phyloP scores from a whole-genome alignment of 495 filamentous ascomycete species.

The Cudoniella acicularis region DNA sequence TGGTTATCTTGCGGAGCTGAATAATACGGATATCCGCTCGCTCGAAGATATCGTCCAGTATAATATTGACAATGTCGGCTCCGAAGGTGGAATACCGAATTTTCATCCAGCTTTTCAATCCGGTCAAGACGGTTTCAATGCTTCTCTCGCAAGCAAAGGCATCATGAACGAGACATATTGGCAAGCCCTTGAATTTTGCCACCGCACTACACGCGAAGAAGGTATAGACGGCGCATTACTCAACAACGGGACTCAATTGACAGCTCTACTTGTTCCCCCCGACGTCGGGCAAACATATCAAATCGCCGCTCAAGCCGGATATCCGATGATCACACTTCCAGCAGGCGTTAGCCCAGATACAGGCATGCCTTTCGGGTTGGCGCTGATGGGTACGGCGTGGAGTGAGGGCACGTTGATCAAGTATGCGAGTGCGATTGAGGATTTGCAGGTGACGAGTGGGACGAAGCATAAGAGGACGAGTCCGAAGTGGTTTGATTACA shows the following conservation, averaged over 20 bases:
- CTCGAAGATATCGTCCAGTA: slow-evolving; percentile 67
- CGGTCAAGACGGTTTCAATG: slow-evolving; percentile 67
- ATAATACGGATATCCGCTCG: slow-evolving; percentile 58
- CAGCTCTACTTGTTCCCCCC: slow-evolving; percentile 61
- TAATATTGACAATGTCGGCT: slow-evolving; percentile 61
- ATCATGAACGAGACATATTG: slow-evolving; percentile 63
- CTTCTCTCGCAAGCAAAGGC: slow-evolving; percentile 54
- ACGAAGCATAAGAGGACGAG: slow-evolving; percentile 17
- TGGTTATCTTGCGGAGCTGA: slow-evolving; percentile 59
- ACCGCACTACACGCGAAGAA: slow-evolving; percentile 52
- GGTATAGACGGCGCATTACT: slow-evolving; percentile 66
- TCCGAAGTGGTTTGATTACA: slow-evolving; percentile 20
- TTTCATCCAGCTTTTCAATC: slow-evolving; percentile 63
- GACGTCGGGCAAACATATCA: slow-evolving; percentile 60
- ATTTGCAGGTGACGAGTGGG: slow-evolving; percentile 36
- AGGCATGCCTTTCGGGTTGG: slow-evolving; percentile 69
- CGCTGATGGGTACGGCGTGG: slow-evolving; percentile 63
- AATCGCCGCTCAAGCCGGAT: slow-evolving; percentile 55
- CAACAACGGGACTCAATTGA: slow-evolving; percentile 43
- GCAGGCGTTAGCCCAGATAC: slow-evolving; percentile 48
- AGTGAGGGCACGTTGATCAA: slow-evolving; percentile 57
- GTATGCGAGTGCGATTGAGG: slow-evolving; percentile 68
- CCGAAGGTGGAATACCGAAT: slow-evolving; percentile 64
- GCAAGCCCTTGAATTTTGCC: slow-evolving; percentile 59
- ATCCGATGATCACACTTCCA: slow-evolving; percentile 68